Base-by-base conservation (phyloP, 345 rosid species). In the Citrus mangshanensis region DNA sequence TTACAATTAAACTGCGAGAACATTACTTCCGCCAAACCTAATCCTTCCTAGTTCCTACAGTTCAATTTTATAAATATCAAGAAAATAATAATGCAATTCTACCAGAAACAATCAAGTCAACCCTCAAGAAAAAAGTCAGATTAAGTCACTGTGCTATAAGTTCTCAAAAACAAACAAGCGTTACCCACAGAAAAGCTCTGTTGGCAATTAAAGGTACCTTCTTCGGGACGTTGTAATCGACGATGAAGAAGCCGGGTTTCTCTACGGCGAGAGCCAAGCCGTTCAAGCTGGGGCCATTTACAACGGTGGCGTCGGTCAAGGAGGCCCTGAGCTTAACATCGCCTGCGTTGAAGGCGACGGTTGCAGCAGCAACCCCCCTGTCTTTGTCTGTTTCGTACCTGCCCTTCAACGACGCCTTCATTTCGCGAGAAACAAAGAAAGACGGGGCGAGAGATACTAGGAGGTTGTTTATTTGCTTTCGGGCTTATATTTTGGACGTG, bases 351-450 rank as follows among this genome's bases (percentile, higher is more conserved):
- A 87, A 66, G 78, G 91, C 83, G 68, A 92, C 6, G 16, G 90
- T 80, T 7, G 91, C 90, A n/a, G 88, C 87, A 71, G 88, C 90
- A 37, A 87, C 86, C 69, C 88, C 90, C 73, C 75, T 82, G 89
- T 81, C 82, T 38, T 86, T 93, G 75, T 86, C 93, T 35, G 65
- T 66, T 22, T 88, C 93, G 84, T 90, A 90, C 84, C 82, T 90
- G 82, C 93, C 93, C 77, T 91, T 93, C 80, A 95, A 64, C 68
- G 98, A 88, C 35, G 92, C 97, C 91, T 87, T 95, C 98, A 93
- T 92, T 80, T 74, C 82, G 85, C 22, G 37, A 54, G 60, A 56
- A 74, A 69, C 70, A 21, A 75, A 61, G 85, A 80, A 35, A 56
- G 75, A 81, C 78, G 68, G 34, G 59, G 68, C 18, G 73, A 19